These are phyloP conservation scores for Crassisporium funariophilum DNA, from an alignment of 768 basidiomycete genomes.

Conservation along the genomic window DNA sequence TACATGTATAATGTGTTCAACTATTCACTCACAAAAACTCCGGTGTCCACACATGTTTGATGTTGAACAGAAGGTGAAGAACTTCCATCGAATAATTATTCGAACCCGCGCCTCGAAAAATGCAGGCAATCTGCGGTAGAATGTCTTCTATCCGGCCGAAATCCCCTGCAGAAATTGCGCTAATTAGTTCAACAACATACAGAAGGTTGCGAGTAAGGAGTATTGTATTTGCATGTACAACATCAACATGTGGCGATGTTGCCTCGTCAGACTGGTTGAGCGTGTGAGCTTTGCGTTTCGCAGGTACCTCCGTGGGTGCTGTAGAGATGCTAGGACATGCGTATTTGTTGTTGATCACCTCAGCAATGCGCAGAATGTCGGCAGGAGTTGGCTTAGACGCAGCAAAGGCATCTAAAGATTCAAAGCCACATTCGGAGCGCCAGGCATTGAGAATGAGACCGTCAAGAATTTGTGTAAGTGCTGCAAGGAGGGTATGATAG, in stretches of 20 bases:
- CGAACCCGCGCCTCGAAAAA: slow-evolving; percentile 32
- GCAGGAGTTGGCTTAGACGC: slow-evolving; percentile 26
- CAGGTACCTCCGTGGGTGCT: not conserved
- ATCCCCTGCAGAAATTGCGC: slow-evolving; percentile 31
- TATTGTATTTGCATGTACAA: too few relatives aligned
- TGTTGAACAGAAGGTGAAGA: slow-evolving; percentile 27
- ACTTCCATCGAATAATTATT: slow-evolving; percentile 36
- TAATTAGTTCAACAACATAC: slow-evolving; percentile 27
- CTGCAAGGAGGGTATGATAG: slow-evolving; percentile 31
- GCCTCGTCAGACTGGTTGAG: not conserved
- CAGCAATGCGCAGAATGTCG: slow-evolving; percentile 17
- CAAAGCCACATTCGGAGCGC: slow-evolving; percentile 10
- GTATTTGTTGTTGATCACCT: slow-evolving; percentile 24
- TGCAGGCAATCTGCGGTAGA: slow-evolving; percentile 24
- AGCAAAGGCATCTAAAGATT: slow-evolving; percentile 17
- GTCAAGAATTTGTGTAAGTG: slow-evolving; percentile 30
- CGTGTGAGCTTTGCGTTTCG: not conserved
- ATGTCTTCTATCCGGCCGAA: slow-evolving; percentile 34
- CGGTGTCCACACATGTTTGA: slow-evolving; percentile 34
- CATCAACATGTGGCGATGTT: too few relatives aligned
- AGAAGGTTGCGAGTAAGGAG: slow-evolving; percentile 25
- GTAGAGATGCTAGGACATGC: slow-evolving; percentile 10
- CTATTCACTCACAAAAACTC: slow-evolving; percentile 28
- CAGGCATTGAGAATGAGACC: slow-evolving; percentile 35
- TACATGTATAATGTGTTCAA: not conserved